phyloP scores from a whole-genome alignment of 208 protist species.

The Trypanosoma melophagium region DNA sequence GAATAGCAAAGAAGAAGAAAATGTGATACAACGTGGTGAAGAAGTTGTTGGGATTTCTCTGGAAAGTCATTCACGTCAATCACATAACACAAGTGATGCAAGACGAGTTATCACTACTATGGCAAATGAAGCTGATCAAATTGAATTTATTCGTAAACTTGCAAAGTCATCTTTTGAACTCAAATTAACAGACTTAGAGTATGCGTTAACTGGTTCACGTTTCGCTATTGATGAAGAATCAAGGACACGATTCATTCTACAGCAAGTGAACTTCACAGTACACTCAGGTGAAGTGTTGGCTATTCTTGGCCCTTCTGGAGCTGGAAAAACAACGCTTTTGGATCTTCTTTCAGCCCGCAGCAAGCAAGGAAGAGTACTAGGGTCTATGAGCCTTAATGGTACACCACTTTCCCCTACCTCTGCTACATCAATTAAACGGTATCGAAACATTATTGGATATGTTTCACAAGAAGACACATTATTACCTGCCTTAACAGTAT shows the following conservation, averaged over 20 bases:
- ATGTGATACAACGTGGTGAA: not conserved
- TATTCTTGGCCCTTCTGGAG: slow-evolving; percentile 88
- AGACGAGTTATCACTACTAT: slow-evolving; percentile 30
- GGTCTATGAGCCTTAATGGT: slow-evolving; percentile 72
- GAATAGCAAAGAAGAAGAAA: not conserved
- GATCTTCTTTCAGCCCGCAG: slow-evolving; percentile 78
- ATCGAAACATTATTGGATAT: slow-evolving; percentile 89
- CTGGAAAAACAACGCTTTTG: slow-evolving; percentile 90
- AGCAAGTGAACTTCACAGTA: slow-evolving; percentile 77
- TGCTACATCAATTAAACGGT: slow-evolving; percentile 27
- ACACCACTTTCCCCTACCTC: slow-evolving; percentile 39
- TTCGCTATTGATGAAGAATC: slow-evolving; percentile 44
- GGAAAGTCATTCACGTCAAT: not conserved
- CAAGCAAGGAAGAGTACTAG: slow-evolving; percentile 63
- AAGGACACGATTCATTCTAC: slow-evolving; percentile 44
- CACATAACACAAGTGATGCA: slow-evolving; percentile 3
- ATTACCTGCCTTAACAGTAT: slow-evolving; percentile 84
- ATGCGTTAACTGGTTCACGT: slow-evolving; percentile 44
- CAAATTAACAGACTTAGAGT: slow-evolving; percentile 50
- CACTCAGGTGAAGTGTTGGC: slow-evolving; percentile 82
- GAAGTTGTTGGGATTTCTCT: slow-evolving; percentile 6
- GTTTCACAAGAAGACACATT: slow-evolving; percentile 93
- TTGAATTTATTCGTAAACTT: slow-evolving; percentile 41
- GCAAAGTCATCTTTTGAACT: slow-evolving; percentile 57
- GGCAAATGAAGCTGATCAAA: slow-evolving; percentile 30